These are phyloP conservation scores for Fusarium sp. DNA, from an alignment of 2,329 filamentous ascomycete genomes.

Conservation along the genomic window DNA sequence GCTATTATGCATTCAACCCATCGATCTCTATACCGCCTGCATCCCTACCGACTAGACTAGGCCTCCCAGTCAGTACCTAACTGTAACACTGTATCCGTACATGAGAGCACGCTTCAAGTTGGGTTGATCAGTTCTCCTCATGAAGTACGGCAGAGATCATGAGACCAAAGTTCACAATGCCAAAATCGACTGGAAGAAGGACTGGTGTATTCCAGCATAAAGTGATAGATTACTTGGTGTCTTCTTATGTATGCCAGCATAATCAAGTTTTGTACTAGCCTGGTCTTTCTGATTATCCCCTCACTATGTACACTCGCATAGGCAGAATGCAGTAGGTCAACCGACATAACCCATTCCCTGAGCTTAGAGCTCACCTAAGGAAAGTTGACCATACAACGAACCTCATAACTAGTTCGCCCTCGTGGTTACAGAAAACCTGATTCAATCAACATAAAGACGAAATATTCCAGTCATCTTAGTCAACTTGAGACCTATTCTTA, in stretches of 20 bases:
- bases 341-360: background rate
- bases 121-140: background rate
- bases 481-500: background rate
- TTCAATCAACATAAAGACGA: background rate
- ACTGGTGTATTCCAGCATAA: background rate
- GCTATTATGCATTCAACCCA: conserved; percentile 21
- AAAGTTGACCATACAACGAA: background rate
- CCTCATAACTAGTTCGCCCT: background rate
- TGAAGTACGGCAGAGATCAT: background rate
- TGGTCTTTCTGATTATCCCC: background rate
- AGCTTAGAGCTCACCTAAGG: background rate
- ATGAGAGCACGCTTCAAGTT: background rate
- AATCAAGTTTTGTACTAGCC: background rate
- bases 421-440: background rate
- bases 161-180: background rate
- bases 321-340: background rate
- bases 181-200: background rate
- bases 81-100: background rate
- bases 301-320: background rate
- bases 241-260: background rate
- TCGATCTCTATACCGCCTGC: conserved; percentile 10
- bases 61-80: background rate
- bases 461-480: background rate
- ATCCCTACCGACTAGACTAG: background rate
- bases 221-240: background rate